Evolutionary conservation across 1,284 basidiomycete species (phyloP).

Genomic region (Taiwanofungus camphoratus): DNA sequence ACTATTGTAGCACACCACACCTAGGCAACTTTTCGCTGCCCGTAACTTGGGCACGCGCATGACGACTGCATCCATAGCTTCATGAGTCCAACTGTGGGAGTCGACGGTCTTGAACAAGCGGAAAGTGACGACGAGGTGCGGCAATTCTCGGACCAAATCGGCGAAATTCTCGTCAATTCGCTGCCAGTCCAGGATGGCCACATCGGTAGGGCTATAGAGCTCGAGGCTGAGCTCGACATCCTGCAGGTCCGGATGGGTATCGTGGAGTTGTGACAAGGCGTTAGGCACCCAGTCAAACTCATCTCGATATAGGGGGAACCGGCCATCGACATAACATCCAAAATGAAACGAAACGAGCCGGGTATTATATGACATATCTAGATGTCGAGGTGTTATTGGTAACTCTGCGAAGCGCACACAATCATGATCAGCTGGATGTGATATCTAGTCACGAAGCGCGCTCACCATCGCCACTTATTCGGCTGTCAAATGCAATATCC

Average conservation of each 20-base stretch:
- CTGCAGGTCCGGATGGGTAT: not conserved
- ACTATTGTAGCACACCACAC: not conserved
- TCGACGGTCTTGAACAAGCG: slow-evolving; percentile 1
- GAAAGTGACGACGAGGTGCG: not conserved
- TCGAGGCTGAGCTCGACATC: slow-evolving; percentile 1
- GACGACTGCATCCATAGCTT: not conserved
- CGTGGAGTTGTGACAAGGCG: not conserved
- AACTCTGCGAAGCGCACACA: not conserved
- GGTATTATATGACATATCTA: not conserved
- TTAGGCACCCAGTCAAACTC: not conserved
- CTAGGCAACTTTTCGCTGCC: not conserved
- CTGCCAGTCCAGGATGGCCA: slow-evolving; percentile 1
- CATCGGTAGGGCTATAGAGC: not conserved
- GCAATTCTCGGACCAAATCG: not conserved
- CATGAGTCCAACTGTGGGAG: not conserved
- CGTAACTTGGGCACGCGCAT: not conserved
- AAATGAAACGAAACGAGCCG: not conserved
- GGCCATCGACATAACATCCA: not conserved
- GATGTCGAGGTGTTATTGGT: not conserved
- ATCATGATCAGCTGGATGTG: not conserved
- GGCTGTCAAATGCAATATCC: not conserved
- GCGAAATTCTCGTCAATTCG: slow-evolving; percentile 1
- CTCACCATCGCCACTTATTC: not conserved
- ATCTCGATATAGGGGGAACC: not conserved
- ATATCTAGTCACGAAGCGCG: not conserved